Base-by-base conservation (phyloP, 225 moss, liverwort and hornwort genomes). In the Marchantia paleacea region DNA sequence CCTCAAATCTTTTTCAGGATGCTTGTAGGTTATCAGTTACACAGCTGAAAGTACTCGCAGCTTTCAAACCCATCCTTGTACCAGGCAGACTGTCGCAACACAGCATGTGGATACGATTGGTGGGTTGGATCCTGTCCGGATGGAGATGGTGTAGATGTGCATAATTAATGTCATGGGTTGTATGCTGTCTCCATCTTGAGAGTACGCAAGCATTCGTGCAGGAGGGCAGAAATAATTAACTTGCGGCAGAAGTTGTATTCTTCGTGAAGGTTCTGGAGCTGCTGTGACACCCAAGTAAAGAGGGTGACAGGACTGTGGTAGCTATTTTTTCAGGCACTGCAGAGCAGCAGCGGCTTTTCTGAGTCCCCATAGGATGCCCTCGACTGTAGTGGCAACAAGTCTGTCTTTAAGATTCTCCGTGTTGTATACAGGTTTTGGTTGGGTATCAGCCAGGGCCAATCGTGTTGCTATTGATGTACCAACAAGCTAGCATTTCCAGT, bases 141-240 rank as follows among this genome's bases (percentile, higher is more conserved):
- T 81, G 85, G 83, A 88, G 85, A 81, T 82, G 78, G 88, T 83
- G 79, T 85, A 83, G 88, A 85, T 85, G 85, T 85, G 85, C 85
- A 85, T 88, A 85, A 83, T 88, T 85, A 81, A 85, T 81, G 84
- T 84, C 78, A 82, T 82, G 80, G 67, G 77, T 82, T 75, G 73
- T 87, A 76, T 87, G 76, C 82, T 81, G 79, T 84, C 80, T 80
- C 84, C 80, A 82, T 82, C 73, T 87, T 67, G 74, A 80, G 80
- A 80, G 64, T 80, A 80, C 76, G 58, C 68, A 82, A 84, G 87
- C 78, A 78, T 82, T 80, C 84, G 84, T 82, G 81, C 77, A 78
- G 87, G 84, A 82, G 79, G 78, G 80, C 65, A 67, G 78, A 75
- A 53, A 76, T 82, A 82, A 72, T 82, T 87, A 75, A 80, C 80